These are phyloP conservation scores for Volvariella volvacea DNA, from an alignment of 1,284 basidiomycete genomes.

Conservation along the genomic window DNA sequence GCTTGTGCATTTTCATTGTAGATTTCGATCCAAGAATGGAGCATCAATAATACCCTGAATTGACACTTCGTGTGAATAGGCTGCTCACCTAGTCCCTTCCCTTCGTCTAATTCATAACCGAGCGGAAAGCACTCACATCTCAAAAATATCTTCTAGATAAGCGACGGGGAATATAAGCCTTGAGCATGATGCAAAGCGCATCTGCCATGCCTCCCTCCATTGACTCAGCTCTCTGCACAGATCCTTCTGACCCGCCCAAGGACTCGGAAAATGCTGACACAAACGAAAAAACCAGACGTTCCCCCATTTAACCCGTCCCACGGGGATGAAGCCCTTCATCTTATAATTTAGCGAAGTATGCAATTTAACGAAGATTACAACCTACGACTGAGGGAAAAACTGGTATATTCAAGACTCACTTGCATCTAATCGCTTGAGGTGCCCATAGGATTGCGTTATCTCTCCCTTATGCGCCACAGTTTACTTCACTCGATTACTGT, in stretches of 20 bases:
- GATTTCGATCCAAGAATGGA: constrained; percentile 11
- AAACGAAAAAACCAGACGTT: no score
- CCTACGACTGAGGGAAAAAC: constrained; percentile 45
- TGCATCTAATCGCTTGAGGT: neutral
- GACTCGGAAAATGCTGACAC: no score
- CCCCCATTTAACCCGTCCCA: constrained; percentile 25
- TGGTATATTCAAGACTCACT: constrained; percentile 29
- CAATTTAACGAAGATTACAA: constrained; percentile 61
- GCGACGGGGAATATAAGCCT: no score
- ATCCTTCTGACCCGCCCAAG: no score
- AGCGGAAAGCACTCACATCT: no score
- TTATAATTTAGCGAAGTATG: constrained; percentile 42
- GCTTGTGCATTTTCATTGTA: constrained; percentile 14
- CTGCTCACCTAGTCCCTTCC: no score
- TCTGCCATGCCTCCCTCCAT: no score
- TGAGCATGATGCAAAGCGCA: no score
- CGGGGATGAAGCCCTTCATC: constrained; percentile 53
- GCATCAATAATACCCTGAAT: constrained; percentile 1
- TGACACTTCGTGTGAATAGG: neutral
- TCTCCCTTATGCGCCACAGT: constrained; percentile 58
- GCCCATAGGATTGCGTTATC: constrained; percentile 44
- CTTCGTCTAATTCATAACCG: no score
- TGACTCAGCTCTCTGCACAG: no score
- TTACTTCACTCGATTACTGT: constrained; percentile 65
- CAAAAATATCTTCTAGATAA: no score